Percentiles rank a stretch among this genome's conserved stretches.
These are phyloP conservation scores for Plasmodium blacklocki DNA, from an alignment of 169 alveolate species.

Conservation along the genomic window DNA sequence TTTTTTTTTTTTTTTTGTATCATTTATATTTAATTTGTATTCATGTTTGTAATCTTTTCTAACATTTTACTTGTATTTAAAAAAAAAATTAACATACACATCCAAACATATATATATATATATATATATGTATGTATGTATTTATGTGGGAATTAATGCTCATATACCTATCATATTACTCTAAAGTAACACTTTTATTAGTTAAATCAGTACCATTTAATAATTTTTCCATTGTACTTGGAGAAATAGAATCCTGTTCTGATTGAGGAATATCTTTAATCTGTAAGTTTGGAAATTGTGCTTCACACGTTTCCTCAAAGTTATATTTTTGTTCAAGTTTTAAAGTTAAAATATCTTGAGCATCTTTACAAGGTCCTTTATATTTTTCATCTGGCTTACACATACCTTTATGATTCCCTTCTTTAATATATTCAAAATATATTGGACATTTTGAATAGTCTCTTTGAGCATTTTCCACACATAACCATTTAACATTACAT, in stretches of 20 bases:
- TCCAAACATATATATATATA: too few relatives aligned
- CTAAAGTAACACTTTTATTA: slow-evolving; percentile 47
- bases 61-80: slow-evolving; percentile 3
- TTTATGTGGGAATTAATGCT: too few relatives aligned
- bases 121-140: too few relatives aligned
- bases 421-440: slow-evolving; percentile 38
- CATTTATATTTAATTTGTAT: slow-evolving; percentile 15
- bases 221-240: slow-evolving; percentile 56
- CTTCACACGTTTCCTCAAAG: slow-evolving; percentile 70
- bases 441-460: slow-evolving; percentile 69
- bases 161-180: slow-evolving; percentile 10
- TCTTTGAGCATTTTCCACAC: slow-evolving; percentile 55
- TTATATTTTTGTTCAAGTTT: slow-evolving; percentile 68
- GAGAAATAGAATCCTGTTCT: slow-evolving; percentile 20
- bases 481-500: slow-evolving; percentile 73
- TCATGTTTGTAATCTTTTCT: neutral
- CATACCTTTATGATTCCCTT: slow-evolving; percentile 61
- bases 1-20: slow-evolving; percentile 13
- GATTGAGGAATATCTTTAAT: slow-evolving; percentile 46
- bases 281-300: slow-evolving; percentile 57
- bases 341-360: slow-evolving; percentile 52
- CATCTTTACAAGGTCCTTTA: slow-evolving; percentile 63
- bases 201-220: slow-evolving; percentile 57
- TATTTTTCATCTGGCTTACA: slow-evolving; percentile 65
- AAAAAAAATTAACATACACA: too few relatives aligned